Conservation (phyloP, 2,329 filamentous ascomycete genomes). For the Colletotrichum truncatum region DNA sequence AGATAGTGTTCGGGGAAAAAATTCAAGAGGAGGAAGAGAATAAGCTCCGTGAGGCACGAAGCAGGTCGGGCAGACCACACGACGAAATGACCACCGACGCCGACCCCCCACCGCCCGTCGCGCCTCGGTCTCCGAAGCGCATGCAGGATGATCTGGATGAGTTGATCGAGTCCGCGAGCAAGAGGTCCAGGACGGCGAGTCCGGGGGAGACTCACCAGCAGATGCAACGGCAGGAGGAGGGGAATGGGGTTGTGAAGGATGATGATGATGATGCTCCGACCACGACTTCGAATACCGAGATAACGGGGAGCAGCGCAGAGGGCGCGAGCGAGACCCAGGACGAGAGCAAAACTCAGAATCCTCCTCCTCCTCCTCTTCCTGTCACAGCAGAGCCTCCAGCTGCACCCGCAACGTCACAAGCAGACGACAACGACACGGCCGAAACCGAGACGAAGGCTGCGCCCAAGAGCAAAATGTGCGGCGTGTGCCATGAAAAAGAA, state of each 20-base stretch:
- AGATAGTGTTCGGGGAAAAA: no score
- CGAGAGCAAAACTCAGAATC: not conserved
- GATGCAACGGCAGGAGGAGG: not conserved
- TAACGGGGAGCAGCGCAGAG: not conserved
- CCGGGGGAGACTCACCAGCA: not conserved
- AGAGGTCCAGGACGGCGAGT: slow-evolving; percentile 16
- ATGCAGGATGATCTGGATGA: slow-evolving; percentile 2
- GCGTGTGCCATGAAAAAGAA: slow-evolving; percentile 59
- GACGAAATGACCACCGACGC: not conserved
- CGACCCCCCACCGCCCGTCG: not conserved
- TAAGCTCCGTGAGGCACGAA: no score
- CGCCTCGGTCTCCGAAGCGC: slow-evolving; percentile 21
- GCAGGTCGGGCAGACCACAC: no score
- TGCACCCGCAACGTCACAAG: not conserved
- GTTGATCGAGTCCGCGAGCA: not conserved
- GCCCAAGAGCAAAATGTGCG: slow-evolving; percentile 48
- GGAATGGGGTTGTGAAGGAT: not conserved
- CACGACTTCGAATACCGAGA: not conserved
- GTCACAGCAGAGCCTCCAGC: not conserved
- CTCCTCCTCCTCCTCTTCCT: not conserved
- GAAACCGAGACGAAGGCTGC: not conserved
- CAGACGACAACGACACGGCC: not conserved
- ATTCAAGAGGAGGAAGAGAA: no score
- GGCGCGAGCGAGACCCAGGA: not conserved
- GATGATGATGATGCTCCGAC: not conserved